Conservation (phyloP, 306 rosid genomes). For the Adenanthera pavonina region DNA sequence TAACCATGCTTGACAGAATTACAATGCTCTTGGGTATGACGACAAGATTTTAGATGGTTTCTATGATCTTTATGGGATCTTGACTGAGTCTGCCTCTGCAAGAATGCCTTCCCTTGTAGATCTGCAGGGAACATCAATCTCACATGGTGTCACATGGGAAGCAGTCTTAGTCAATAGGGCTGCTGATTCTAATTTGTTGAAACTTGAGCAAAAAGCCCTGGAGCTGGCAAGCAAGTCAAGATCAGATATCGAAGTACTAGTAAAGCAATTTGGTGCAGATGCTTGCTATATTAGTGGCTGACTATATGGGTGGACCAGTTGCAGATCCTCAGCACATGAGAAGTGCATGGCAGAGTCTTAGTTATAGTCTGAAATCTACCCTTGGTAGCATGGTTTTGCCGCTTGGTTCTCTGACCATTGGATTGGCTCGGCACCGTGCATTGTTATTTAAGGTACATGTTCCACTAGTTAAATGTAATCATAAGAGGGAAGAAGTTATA, state of each 20-base stretch:
- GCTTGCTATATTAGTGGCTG: constrained; percentile 89
- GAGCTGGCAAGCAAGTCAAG: constrained; percentile 65
- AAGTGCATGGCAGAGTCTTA: constrained; percentile 83
- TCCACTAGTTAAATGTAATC: neutral
- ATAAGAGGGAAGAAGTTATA: too few species aligned
- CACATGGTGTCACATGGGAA: constrained; percentile 85
- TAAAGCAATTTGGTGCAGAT: constrained; percentile 63
- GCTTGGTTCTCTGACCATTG: constrained; percentile 87
- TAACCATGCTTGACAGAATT: constrained; percentile 96
- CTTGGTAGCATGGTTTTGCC: constrained; percentile 94
- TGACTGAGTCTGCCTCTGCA: constrained; percentile 61
- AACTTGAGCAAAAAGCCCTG: constrained; percentile 79
- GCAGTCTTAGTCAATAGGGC: constrained; percentile 88
- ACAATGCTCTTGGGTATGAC: constrained; percentile 91
- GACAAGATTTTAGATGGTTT: constrained; percentile 97
- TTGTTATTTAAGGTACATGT: constrained; percentile 87
- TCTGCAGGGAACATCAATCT: constrained; percentile 82
- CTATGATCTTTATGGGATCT: constrained; percentile 88
- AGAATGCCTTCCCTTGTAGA: constrained; percentile 94
- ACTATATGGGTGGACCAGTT: constrained; percentile 96
- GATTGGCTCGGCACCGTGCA: constrained; percentile 98
- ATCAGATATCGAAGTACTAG: constrained; percentile 56
- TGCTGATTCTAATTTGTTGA: constrained; percentile 83
- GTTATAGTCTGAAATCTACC: constrained; percentile 76
- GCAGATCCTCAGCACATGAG: constrained; percentile 74